Percentiles rank a stretch among this genome's conserved stretches.
Evolutionary conservation across 179 eudicot species (phyloP).

Genomic region (Silene noctiflora): DNA sequence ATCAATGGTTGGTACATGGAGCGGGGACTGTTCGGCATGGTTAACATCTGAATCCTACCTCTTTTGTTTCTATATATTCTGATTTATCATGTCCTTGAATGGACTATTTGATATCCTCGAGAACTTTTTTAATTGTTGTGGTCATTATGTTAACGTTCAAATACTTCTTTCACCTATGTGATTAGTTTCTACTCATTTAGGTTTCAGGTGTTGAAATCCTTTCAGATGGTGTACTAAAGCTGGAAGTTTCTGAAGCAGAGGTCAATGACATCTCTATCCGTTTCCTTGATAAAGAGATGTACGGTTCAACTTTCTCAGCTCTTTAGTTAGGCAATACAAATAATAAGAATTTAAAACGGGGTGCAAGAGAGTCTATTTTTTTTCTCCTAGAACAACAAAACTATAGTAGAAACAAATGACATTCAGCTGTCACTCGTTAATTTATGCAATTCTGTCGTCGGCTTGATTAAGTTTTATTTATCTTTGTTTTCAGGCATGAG

Average conservation of each 20-base stretch:
- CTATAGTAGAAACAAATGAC: not conserved
- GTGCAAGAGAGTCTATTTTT: not conserved
- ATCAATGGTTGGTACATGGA: constrained; percentile 98
- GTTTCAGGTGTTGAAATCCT: constrained; percentile 93
- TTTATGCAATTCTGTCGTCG: not conserved
- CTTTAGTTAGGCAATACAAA: constrained; percentile 4
- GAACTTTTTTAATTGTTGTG: not conserved
- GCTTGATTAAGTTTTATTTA: constrained; percentile 10
- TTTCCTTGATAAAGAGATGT: constrained; percentile 88
- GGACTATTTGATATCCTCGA: not conserved
- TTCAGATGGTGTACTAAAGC: constrained; percentile 83
- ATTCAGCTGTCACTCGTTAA: not conserved
- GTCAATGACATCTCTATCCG: constrained; percentile 87
- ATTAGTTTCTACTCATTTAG: constrained; percentile 35
- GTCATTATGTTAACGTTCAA: not conserved
- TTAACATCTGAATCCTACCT: constrained; percentile 31
- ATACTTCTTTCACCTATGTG: not conserved
- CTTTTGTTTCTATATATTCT: not conserved
- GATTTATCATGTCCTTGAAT: not conserved
- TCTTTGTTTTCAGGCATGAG: constrained; percentile 62
- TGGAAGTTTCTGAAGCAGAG: constrained; percentile 96
- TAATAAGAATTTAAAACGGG: not conserved
- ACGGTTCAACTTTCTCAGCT: constrained; percentile 25
- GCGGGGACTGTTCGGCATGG: constrained; percentile 98
- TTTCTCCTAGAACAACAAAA: not conserved